A percentile compares a stretch with the other conserved stretches of the same genome.
Conservation (phyloP, 2,329 filamentous ascomycete species). For the Kalmusia sp. region DNA sequence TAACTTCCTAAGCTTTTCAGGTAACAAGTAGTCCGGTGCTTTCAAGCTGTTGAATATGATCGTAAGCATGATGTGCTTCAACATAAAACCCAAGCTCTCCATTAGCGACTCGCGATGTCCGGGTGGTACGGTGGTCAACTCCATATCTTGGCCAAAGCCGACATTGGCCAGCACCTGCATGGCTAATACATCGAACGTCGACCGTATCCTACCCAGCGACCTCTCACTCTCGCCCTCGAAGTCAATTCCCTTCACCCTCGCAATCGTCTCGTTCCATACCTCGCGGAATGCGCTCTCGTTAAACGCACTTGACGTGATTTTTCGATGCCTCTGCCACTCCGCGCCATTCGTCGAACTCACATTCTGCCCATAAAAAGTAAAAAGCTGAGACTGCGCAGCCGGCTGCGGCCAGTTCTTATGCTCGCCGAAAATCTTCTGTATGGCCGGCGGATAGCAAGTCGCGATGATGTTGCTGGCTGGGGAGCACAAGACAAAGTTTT, state of each 20-base stretch:
- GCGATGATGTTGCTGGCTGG: slow-evolving; percentile 30
- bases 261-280: slow-evolving; percentile 23
- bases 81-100: slow-evolving; percentile 23
- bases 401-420: slow-evolving; percentile 20
- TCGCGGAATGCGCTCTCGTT: slow-evolving; percentile 19
- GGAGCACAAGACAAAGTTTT: slow-evolving; percentile 32
- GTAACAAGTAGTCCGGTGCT: slow-evolving; percentile 22
- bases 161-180: slow-evolving; percentile 24
- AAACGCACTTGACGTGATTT: slow-evolving; percentile 23
- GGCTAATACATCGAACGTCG: slow-evolving; percentile 21
- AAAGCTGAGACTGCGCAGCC: slow-evolving; percentile 19
- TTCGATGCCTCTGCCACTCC: slow-evolving; percentile 30
- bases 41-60: slow-evolving; percentile 20
- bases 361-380: slow-evolving; percentile 27
- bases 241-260: slow-evolving; percentile 8
- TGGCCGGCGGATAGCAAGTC: slow-evolving; percentile 20
- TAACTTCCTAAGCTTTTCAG: slow-evolving; percentile 12
- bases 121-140: slow-evolving; percentile 6
- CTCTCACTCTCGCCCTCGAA: slow-evolving; percentile 7
- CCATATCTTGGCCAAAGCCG: slow-evolving; percentile 22
- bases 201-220: slow-evolving; percentile 7
- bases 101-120: slow-evolving; percentile 24
- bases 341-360: slow-evolving; percentile 23
- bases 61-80: slow-evolving; percentile 22
- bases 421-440: slow-evolving; percentile 16